These are phyloP conservation scores for Candida odintsovae DNA, from an alignment of 805 yeast genomes.

Conservation along the genomic window DNA sequence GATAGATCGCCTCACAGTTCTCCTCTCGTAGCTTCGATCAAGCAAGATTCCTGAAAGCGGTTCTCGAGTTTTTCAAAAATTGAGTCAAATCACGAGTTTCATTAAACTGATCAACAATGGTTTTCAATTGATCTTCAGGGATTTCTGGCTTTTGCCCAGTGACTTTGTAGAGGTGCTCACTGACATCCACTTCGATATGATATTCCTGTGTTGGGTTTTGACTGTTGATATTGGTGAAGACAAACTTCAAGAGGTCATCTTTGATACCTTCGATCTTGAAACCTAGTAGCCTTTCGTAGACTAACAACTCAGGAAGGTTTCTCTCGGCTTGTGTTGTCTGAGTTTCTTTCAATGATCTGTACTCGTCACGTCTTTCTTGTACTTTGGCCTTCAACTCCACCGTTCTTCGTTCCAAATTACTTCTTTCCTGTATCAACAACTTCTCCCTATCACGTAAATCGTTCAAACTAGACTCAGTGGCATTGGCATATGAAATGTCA, in stretches of 20 bases:
- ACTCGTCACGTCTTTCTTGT: constrained; percentile 26
- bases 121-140: constrained; percentile 16
- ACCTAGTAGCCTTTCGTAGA: constrained; percentile 51
- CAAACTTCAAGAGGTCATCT: constrained; percentile 41
- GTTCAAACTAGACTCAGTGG: constrained; percentile 27
- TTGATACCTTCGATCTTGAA: constrained; percentile 45
- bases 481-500: constrained; percentile 25
- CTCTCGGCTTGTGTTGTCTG: constrained; percentile 38
- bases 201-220: constrained; percentile 36
- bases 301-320: constrained; percentile 45
- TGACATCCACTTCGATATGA: constrained; percentile 40
- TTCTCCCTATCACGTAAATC: constrained; percentile 30
- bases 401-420: constrained; percentile 25
- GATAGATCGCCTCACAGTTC: neutral
- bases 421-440: constrained; percentile 27
- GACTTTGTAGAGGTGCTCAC: constrained; percentile 35
- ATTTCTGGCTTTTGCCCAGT: constrained; percentile 34
- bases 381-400: constrained; percentile 29
- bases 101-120: constrained; percentile 12
- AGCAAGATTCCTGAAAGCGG: constrained; percentile 11
- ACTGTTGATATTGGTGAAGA: constrained; percentile 43
- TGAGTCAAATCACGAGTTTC: constrained; percentile 15
- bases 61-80: constrained; percentile 19
- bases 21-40: neutral
- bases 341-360: constrained; percentile 28